Conservation (phyloP, 768 basidiomycete species). For the Podaxis pistillaris region DNA sequence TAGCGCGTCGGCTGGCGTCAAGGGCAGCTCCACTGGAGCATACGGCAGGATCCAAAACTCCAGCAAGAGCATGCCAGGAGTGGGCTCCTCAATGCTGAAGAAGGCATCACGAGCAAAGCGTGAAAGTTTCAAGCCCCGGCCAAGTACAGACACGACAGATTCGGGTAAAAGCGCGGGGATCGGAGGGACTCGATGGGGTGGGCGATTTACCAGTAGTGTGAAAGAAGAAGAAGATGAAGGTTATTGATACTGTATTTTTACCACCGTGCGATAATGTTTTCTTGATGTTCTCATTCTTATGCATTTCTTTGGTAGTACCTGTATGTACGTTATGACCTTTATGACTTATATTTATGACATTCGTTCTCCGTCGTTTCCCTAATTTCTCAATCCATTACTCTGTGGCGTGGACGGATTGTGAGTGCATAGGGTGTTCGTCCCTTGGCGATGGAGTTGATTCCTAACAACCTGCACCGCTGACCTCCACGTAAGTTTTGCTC, state of each 20-base stretch:
- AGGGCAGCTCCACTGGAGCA: conserved; percentile 12
- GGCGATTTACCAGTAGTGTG: conserved; percentile 36
- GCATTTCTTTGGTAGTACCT: conserved; percentile 8
- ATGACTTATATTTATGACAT: conserved; percentile 8
- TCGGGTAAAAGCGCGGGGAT: conserved; percentile 25
- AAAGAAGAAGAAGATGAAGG: conserved; percentile 49
- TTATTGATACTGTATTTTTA: conserved; percentile 24
- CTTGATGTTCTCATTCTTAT: conserved; percentile 8
- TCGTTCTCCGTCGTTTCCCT: background rate
- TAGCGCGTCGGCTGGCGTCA: conserved; percentile 17
- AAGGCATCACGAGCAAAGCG: conserved; percentile 55
- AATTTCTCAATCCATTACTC: background rate
- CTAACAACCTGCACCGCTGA: background rate
- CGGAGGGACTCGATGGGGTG: conserved; percentile 28
- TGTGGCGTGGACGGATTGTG: background rate
- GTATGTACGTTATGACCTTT: conserved; percentile 13
- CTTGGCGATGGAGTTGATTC: background rate
- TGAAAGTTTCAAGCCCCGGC: conserved; percentile 83
- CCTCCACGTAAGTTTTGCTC: background rate
- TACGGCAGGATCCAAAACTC: conserved; percentile 19
- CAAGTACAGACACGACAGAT: conserved; percentile 58
- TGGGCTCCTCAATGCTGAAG: conserved; percentile 33
- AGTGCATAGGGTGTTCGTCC: background rate
- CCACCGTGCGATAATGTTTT: conserved; percentile 16
- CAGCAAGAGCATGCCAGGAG: conserved; percentile 21